Evolutionary conservation across 1,284 basidiomycete genomes (phyloP), one percentile per base, ranked within the genome.

Genomic region (Calocybe gambosa): DNA sequence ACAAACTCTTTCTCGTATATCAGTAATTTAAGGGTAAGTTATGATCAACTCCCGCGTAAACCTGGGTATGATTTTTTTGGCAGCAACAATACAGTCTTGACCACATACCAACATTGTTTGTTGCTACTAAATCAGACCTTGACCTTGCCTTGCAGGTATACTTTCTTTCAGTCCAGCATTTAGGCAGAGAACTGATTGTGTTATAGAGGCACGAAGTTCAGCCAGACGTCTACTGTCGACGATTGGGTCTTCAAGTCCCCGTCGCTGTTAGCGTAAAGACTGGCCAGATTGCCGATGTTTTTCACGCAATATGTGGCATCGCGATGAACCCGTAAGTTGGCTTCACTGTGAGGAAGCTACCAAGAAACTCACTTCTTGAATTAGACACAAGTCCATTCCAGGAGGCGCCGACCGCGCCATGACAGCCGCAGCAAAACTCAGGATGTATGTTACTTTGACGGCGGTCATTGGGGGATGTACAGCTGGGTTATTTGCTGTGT

Each of bases 1-100:
- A 98, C 96, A 20, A 98, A 98, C 66, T 97, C 93, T 9, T 99
- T 99, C 64, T 94, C 91, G 41, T 97, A 99, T 69, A 93, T 99
- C 61, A 95, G 92, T 55, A 97, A 97, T 69, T 70, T 98, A 59
- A 77, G 93, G 62, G 91, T 93, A 62, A 61, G 87, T 16, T 45
- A 15, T 47, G 15, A 37, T 40, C 19, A 21, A 8, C 29, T 31
- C 25, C 25, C 5, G 25, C 9, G 12, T 13, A n/a, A 8, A 13
- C 44, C 12, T 25, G 43, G 8, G 25, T 26, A 10, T 10, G 28
- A 49, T 25, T 40, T 18, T 25, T 29, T 12, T 41, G 38, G 25
- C 34, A 95, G 89, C 93, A 98, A 88, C 93, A 95, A 77, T 96
- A 97, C 64, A 92, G 82, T 53, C 73, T 95, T 28, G 92, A 97